Evolutionary conservation across 1,284 basidiomycete species (phyloP).

Genomic region (Mrakiaceae sp.): DNA sequence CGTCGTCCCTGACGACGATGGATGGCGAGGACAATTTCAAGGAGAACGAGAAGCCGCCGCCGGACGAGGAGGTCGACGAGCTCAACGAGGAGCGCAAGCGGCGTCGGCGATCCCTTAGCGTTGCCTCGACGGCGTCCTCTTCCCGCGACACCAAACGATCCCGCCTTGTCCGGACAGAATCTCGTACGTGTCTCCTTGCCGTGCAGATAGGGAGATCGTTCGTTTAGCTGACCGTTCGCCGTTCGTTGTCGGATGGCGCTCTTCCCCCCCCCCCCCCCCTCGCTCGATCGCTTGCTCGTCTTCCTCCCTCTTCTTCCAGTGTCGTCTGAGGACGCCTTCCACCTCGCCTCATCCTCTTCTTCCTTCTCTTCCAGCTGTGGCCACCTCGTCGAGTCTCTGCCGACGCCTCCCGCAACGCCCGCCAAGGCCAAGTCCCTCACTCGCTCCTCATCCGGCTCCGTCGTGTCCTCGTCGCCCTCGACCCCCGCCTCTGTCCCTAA

Average conservation of each 20-base stretch:
- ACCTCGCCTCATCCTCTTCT: neutral
- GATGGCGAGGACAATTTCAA: neutral
- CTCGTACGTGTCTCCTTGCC: neutral
- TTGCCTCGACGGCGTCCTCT: neutral
- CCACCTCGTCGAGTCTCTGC: neutral
- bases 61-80: neutral
- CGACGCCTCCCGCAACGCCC: neutral
- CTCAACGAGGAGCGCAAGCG: neutral
- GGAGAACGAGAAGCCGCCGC: constrained; percentile 1
- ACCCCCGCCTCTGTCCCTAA: neutral
- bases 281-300: neutral
- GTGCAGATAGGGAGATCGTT: too few relatives aligned
- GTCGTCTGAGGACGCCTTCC: neutral
- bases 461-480: neutral
- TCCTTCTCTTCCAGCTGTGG: neutral
- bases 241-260: neutral
- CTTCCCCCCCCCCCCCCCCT: neutral
- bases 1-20: neutral
- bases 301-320: neutral
- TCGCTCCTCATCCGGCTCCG: too few relatives aligned
- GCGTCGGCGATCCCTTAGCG: neutral
- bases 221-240: neutral
- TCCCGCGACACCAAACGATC: neutral
- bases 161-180: neutral
- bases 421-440: neutral